Base-by-base conservation (phyloP, 225 moss, liverwort and hornwort species). In the Sphagnum tenellum region DNA sequence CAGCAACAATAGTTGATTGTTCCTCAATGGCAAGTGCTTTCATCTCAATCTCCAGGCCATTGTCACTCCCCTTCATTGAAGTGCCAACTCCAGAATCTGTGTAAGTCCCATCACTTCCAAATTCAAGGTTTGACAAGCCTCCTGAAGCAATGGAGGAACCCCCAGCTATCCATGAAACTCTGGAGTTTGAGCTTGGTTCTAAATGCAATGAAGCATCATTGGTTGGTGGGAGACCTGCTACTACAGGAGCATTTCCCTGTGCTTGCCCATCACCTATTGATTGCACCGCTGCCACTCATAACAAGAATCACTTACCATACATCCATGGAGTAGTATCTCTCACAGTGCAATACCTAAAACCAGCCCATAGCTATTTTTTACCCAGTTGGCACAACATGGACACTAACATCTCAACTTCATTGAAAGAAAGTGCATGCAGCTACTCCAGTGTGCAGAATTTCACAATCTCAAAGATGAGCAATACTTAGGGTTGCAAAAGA, bases 61-160 rank as follows among this genome's bases (percentile, higher is more conserved):
- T 76, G 45, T 89, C 90, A 58, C 90, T 89, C 3, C 74, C 89
- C 78, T 89, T 98, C 70, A 78, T 80, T 73, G 87, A 87, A 47
- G 98, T 93, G 62, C 74, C 83, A 55, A 81, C 74, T 46, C 82
- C 82, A 68, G 87, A 78, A 46, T 83, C 82, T 62, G 90, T 85
- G 69, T 89, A 80, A 2, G 90, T 75, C 56, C 74, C 80, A 79
- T 92, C 92, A 78, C 88, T 98, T 56, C 86, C 89, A 72, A 89
- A 82, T 65, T 96, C 89, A 62, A 92, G 71, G 69, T 74, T 73
- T 55, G 88, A 88, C 44, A 81, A 83, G 66, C 81, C 82, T 55
- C 85, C 85, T 59, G 89, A 90, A 66, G 89, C 89, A 68, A 89
- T 84, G 64, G 91, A 86, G 14, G 94, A 94, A 48, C 84, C 88